Conservation (phyloP, 2,329 filamentous ascomycete species). For the Cercospora berteroae region DNA sequence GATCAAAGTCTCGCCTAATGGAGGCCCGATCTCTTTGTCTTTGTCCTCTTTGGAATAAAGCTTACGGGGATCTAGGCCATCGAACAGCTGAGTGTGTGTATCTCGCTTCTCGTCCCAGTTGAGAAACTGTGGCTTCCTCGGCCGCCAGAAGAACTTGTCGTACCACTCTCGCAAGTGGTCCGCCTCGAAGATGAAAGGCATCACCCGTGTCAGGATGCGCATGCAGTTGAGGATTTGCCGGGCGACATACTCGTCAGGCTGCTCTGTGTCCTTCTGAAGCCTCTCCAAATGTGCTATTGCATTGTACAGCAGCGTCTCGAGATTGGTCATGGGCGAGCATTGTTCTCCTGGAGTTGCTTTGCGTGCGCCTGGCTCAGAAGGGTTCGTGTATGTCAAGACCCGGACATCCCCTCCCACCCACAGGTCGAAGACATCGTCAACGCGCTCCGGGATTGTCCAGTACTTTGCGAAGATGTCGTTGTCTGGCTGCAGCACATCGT, state of each 20-base stretch:
- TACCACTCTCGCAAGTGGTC: constrained; percentile 83
- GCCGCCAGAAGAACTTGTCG: constrained; percentile 84
- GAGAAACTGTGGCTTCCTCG: constrained; percentile 28
- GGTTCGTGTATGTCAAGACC: constrained; percentile 31
- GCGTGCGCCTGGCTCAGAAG: constrained; percentile 34
- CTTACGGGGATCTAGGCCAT: constrained; percentile 49
- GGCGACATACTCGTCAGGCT: constrained; percentile 64
- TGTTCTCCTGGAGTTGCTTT: constrained; percentile 8
- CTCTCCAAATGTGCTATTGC: constrained; percentile 30
- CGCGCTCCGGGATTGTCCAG: constrained; percentile 84
- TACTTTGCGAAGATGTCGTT: constrained; percentile 93
- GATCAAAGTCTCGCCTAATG: constrained; percentile 86
- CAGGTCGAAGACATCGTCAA: constrained; percentile 94
- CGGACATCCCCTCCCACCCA: constrained; percentile 67
- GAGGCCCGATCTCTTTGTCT: constrained; percentile 70
- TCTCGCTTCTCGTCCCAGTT: constrained; percentile 31
- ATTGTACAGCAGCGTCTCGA: constrained; percentile 36
- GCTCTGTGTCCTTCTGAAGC: constrained; percentile 24
- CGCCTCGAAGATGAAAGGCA: constrained; percentile 90
- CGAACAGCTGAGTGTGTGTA: constrained; percentile 35
- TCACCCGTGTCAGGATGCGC: constrained; percentile 79
- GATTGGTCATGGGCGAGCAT: constrained; percentile 34
- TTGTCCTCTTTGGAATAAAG: constrained; percentile 44
- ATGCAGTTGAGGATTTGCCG: constrained; percentile 93
- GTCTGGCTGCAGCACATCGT: constrained; percentile 79